These are phyloP conservation scores for Lipomyces yamanashiensis DNA, from an alignment of 805 yeast genomes.

Conservation along the genomic window DNA sequence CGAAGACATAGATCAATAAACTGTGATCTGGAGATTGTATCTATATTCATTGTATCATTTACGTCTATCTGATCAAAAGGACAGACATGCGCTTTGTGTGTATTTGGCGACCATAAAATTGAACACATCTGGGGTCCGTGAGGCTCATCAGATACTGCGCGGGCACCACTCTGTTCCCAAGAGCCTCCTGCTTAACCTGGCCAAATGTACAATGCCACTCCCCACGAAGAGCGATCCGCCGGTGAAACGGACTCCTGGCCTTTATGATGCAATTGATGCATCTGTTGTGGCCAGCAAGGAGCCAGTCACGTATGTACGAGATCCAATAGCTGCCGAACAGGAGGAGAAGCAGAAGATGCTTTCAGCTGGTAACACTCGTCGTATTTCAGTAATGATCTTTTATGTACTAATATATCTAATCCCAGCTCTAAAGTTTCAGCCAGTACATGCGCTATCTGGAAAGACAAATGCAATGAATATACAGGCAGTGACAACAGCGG, in stretches of 20 bases:
- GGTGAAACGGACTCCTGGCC: not conserved
- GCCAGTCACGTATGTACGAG: conserved; percentile 13
- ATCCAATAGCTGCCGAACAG: not conserved
- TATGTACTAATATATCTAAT: not conserved
- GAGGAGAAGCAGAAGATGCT: conserved; percentile 17
- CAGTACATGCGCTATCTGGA: conserved; percentile 13
- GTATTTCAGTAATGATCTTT: not conserved
- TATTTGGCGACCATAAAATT: not conserved
- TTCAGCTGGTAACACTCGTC: conserved; percentile 18
- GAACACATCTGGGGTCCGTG: not conserved
- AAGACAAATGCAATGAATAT: not conserved
- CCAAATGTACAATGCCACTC: conserved; percentile 4
- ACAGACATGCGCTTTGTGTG: too few species aligned
- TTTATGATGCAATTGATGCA: conserved; percentile 17
- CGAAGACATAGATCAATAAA: conserved; percentile 6
- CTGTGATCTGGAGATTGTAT: not conserved
- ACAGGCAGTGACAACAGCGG: not conserved
- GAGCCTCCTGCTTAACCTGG: too few species aligned
- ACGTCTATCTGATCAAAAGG: not conserved
- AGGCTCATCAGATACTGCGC: conserved; percentile 7
- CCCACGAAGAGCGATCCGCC: not conserved
- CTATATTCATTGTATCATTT: not conserved
- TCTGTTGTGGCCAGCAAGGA: conserved; percentile 10
- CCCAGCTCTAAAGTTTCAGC: conserved; percentile 30
- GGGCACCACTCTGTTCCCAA: not conserved